Conservation (phyloP, 2,329 filamentous ascomycete species). For the Apiospora aurea region DNA sequence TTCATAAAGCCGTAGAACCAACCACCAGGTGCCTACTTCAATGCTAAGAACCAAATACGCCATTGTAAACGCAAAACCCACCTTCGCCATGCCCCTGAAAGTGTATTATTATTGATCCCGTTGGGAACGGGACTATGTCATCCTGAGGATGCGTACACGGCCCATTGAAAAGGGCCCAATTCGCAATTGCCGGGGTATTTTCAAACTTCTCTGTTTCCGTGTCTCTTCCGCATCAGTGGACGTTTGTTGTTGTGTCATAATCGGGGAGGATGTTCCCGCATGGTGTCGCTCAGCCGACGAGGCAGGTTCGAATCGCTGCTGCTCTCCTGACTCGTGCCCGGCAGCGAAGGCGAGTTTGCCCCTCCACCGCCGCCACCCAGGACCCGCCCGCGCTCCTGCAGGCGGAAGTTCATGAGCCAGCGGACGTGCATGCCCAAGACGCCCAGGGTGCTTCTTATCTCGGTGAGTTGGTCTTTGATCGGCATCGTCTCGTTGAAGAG, state of each 20-base stretch:
- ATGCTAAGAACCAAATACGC: background rate
- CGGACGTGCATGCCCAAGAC: conserved; percentile 66
- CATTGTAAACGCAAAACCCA: background rate
- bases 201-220: background rate
- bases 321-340: conserved; percentile 36
- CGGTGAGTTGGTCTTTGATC: conserved; percentile 68
- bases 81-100: background rate
- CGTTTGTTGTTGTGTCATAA: conserved; percentile 32
- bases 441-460: conserved; percentile 63
- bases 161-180: background rate
- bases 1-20: background rate
- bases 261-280: conserved; percentile 41
- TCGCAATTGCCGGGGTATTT: background rate
- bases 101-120: background rate
- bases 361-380: conserved; percentile 18
- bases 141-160: background rate
- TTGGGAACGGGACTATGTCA: background rate
- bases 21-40: background rate
- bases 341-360: conserved; percentile 33
- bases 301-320: conserved; percentile 34
- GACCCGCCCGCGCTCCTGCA: conserved; percentile 52
- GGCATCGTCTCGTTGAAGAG: conserved; percentile 68
- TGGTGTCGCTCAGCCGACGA: conserved; percentile 40
- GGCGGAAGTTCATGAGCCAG: conserved; percentile 62
- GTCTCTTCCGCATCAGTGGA: background rate